Evolutionary conservation across 495 filamentous ascomycete species (phyloP), one percentile per base, ranked within the genome.

Genomic region (Arthonia radiata): DNA sequence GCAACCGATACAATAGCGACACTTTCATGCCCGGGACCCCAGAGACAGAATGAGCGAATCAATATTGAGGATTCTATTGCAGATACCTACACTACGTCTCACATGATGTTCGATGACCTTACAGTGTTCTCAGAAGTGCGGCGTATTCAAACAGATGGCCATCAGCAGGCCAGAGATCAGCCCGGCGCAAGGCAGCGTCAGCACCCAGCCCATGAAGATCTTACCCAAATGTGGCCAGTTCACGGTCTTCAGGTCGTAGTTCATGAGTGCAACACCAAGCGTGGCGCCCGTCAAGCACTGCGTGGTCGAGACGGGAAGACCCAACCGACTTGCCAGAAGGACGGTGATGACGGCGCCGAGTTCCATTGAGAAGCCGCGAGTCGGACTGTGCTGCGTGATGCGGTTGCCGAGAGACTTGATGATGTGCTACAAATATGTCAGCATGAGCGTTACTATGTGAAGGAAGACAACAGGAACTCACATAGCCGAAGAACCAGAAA

Each of bases 401-500:
- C 59, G 56, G 47, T 76, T 76, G 10, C 69, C 71, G 30, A 77
- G 50, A 32, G 65, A 59, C 23, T 55, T 49, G 49, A 78, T 71
- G 43, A 78, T 72, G 32, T 75, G 56, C 48, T 16, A 8, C 9
- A 17, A 9, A 25, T 5, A 29, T n/a, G n/a, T n/a, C n/a, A n/a
- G n/a, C n/a, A n/a, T n/a, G n/a, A n/a, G n/a, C n/a, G n/a, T n/a
- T n/a, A n/a, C n/a, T n/a, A n/a, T n/a, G n/a, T n/a, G n/a, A n/a
- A n/a, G n/a, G n/a, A n/a, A n/a, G n/a, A n/a, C n/a, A n/a, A n/a
- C n/a, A n/a, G n/a, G n/a, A n/a, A n/a, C n/a, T n/a, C n/a, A n/a
- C n/a, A n/a, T 66, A 76, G 12, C 71, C 71, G 36, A 66, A 78
- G 37, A 67, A 64, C 60, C 66, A 71, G 35, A 75, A 52, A 5